Conservation (phyloP, 2,329 filamentous ascomycete genomes). For the Fusarium equiseti region DNA sequence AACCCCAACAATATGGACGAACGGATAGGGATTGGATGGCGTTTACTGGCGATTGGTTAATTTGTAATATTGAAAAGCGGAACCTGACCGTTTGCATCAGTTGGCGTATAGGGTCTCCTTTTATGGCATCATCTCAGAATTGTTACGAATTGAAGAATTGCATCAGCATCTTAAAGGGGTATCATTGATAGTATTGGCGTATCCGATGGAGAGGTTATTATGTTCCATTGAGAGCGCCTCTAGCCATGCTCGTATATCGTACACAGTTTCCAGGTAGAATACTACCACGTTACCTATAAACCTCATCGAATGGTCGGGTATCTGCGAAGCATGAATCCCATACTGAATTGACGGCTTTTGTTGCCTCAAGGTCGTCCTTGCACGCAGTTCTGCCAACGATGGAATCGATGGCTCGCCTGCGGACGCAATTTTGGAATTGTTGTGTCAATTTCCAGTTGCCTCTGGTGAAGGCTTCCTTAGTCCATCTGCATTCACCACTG, state of each 20-base stretch:
- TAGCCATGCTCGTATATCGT: conserved; percentile 36
- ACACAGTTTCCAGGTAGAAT: conserved; percentile 35
- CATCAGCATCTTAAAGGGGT: conserved; percentile 37
- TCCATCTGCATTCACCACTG: conserved; percentile 93
- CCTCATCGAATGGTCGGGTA: conserved; percentile 95
- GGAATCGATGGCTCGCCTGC: conserved; percentile 81
- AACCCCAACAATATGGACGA: conserved; percentile 23
- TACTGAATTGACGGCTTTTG: conserved; percentile 93
- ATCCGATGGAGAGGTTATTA: conserved; percentile 28
- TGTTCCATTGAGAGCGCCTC: conserved; percentile 26
- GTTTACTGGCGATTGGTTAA: conserved; percentile 39
- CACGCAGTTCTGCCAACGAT: conserved; percentile 83
- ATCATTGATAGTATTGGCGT: conserved; percentile 45
- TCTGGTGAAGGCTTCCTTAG: conserved; percentile 84
- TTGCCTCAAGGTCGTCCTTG: conserved; percentile 87
- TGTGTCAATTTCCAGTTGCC: conserved; percentile 90
- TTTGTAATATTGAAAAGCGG: conserved; percentile 30
- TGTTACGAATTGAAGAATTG: conserved; percentile 30
- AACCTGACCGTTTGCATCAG: conserved; percentile 48
- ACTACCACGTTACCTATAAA: conserved; percentile 75
- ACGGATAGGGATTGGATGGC: conserved; percentile 34
- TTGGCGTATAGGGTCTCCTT: conserved; percentile 48
- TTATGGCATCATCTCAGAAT: conserved; percentile 34
- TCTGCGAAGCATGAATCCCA: conserved; percentile 98
- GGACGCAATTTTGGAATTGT: conserved; percentile 94